Evolutionary conservation across 352 stramenopile genomes (phyloP).

Genomic region (Globisporangium irregulare): DNA sequence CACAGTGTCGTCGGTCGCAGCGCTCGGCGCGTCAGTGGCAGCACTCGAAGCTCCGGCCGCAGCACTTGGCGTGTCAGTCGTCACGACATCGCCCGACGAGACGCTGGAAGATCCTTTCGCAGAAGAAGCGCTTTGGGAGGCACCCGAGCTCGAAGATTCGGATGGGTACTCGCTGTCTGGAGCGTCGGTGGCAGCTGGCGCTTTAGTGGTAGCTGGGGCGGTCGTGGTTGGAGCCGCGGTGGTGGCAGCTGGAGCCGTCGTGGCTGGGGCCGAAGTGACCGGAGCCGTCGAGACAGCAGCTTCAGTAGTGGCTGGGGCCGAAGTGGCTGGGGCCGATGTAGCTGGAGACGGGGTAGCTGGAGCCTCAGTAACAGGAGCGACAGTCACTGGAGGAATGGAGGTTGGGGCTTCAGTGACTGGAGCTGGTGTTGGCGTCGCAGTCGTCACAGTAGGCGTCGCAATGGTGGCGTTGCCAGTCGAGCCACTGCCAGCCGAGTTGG

Average conservation of each 20-base stretch:
- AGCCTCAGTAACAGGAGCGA: slow-evolving; percentile 20
- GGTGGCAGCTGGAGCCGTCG: neutral
- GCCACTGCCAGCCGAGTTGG: neutral
- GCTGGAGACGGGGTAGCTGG: slow-evolving; percentile 11
- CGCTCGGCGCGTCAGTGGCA: neutral
- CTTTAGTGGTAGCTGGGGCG: neutral
- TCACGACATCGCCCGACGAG: neutral
- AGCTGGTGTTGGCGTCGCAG: neutral
- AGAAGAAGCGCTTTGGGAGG: neutral
- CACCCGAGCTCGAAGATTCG: neutral
- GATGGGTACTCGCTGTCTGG: neutral
- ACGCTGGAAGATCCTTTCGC: neutral
- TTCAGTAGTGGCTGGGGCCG: slow-evolving; percentile 9
- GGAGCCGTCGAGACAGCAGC: slow-evolving; percentile 15
- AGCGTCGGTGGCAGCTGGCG: neutral
- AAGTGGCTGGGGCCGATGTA: neutral
- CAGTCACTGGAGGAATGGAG: slow-evolving; percentile 13
- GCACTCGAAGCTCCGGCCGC: neutral
- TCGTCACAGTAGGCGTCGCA: slow-evolving; percentile 4
- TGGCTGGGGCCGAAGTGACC: slow-evolving; percentile 14
- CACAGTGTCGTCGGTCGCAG: neutral
- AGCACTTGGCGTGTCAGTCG: neutral
- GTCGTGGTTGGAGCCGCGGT: slow-evolving; percentile 15
- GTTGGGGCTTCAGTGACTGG: slow-evolving; percentile 6
- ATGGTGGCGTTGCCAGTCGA: slow-evolving; percentile 16